phyloP scores from a whole-genome alignment of 306 rosid species.

The Castanea sativa region DNA sequence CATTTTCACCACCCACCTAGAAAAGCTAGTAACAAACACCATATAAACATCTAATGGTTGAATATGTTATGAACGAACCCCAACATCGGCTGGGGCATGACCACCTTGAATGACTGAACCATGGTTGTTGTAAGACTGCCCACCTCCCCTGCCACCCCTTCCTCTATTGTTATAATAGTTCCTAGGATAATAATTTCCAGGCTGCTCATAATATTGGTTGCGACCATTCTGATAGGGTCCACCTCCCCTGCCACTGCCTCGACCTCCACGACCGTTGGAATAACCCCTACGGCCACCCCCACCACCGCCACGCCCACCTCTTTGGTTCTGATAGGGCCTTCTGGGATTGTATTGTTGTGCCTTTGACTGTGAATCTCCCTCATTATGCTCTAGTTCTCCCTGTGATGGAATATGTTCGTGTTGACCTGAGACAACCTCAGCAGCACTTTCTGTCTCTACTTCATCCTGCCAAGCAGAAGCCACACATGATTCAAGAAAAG shows the following conservation, averaged over 20 bases:
- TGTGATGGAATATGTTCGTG: conserved; percentile 48
- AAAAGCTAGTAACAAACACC: conserved; percentile 28
- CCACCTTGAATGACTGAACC: conserved; percentile 51
- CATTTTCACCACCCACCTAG: conserved; percentile 36
- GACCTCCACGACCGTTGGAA: conserved; percentile 78
- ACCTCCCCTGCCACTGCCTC: conserved; percentile 63
- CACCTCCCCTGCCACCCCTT: conserved; percentile 77
- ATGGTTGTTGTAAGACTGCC: conserved; percentile 47
- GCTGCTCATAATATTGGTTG: conserved; percentile 74
- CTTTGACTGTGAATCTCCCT: conserved; percentile 60
- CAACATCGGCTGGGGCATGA: conserved; percentile 54
- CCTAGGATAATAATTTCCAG: conserved; percentile 76
- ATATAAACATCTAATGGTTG: conserved; percentile 35
- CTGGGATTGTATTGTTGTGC: conserved; percentile 65
- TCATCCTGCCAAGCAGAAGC: conserved; percentile 57
- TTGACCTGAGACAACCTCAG: conserved; percentile 45
- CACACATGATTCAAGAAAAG: background rate
- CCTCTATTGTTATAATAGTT: conserved; percentile 64
- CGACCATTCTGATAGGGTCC: conserved; percentile 76
- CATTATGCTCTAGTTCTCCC: conserved; percentile 45
- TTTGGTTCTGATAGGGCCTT: conserved; percentile 69
- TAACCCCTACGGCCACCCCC: conserved; percentile 83
- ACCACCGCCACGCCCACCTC: conserved; percentile 73
- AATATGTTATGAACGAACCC: conserved; percentile 59
- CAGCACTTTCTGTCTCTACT: conserved; percentile 41